Conservation (phyloP, 371 early-diverging fungal species). For the Rhizopus microsporus region DNA sequence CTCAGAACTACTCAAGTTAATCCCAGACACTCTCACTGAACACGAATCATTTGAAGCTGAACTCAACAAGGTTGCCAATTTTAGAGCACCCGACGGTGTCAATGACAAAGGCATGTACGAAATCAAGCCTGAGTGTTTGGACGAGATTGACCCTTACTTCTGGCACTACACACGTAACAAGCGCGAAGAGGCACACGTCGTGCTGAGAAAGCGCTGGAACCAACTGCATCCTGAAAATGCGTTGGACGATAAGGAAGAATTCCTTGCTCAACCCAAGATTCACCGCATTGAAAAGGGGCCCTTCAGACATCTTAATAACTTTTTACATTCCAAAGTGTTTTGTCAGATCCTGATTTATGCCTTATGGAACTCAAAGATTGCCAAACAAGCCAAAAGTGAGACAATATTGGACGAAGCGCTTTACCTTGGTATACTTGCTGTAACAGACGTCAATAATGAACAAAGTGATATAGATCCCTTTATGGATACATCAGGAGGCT, state of each 20-base stretch:
- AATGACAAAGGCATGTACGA: constrained; percentile 87
- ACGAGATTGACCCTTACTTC: constrained; percentile 90
- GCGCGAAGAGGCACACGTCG: constrained; percentile 84
- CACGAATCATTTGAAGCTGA: constrained; percentile 76
- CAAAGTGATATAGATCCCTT: not conserved
- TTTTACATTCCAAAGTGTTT: constrained; percentile 63
- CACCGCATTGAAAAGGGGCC: constrained; percentile 68
- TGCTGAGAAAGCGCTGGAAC: constrained; percentile 49
- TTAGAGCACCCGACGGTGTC: constrained; percentile 80
- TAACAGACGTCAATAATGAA: constrained; percentile 63
- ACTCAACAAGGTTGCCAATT: constrained; percentile 74
- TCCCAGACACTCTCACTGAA: constrained; percentile 82
- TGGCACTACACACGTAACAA: constrained; percentile 91
- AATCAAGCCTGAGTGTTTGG: constrained; percentile 80
- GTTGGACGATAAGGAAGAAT: constrained; percentile 34
- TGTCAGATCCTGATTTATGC: constrained; percentile 47
- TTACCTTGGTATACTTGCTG: constrained; percentile 76
- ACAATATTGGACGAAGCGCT: constrained; percentile 75
- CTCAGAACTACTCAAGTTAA: constrained; percentile 80
- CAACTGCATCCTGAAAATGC: constrained; percentile 22
- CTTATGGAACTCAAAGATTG: constrained; percentile 68
- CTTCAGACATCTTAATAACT: constrained; percentile 67
- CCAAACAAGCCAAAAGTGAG: constrained; percentile 58
- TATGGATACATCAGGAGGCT: constrained; percentile 19
- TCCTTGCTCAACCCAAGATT: constrained; percentile 60